These are phyloP conservation scores for Agaricus blazei DNA, from an alignment of 768 basidiomycete species.

Conservation along the genomic window DNA sequence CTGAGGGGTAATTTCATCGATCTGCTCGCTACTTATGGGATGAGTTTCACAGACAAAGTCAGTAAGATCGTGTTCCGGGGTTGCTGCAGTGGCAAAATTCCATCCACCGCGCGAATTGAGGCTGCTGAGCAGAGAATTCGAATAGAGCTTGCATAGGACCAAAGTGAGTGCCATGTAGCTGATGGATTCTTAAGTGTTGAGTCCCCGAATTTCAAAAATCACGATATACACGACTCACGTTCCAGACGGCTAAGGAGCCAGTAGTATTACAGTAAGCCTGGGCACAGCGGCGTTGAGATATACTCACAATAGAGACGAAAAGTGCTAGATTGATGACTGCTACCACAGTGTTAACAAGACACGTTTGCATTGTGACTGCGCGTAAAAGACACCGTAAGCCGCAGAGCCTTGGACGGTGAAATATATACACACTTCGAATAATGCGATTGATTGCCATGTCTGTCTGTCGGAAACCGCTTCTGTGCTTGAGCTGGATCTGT, in stretches of 20 bases:
- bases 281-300: neutral
- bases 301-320: constrained; percentile 22
- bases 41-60: too few relatives aligned
- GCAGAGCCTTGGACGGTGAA: too few relatives aligned
- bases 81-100: neutral
- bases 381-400: neutral
- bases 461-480: constrained; percentile 35
- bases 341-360: constrained; percentile 27
- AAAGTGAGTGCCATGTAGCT: constrained; percentile 34
- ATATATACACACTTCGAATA: constrained; percentile 26
- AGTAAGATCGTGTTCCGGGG: neutral
- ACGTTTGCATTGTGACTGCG: constrained; percentile 32
- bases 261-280: neutral
- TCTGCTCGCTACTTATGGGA: too few relatives aligned
- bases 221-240: constrained; percentile 1
- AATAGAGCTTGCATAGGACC: constrained; percentile 34
- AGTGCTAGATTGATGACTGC: constrained; percentile 27
- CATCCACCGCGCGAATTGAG: constrained; percentile 21
- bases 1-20: too few relatives aligned
- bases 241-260: constrained; percentile 10
- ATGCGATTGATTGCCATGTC: constrained; percentile 38
- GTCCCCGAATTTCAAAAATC: neutral
- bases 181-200: neutral
- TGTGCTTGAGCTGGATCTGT: constrained; percentile 27
- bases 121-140: constrained; percentile 35